Percentiles rank a stretch among this genome's conserved stretches.
Conservation (phyloP, 129 eudicot genomes). For the Escallonia herrerae region DNA sequence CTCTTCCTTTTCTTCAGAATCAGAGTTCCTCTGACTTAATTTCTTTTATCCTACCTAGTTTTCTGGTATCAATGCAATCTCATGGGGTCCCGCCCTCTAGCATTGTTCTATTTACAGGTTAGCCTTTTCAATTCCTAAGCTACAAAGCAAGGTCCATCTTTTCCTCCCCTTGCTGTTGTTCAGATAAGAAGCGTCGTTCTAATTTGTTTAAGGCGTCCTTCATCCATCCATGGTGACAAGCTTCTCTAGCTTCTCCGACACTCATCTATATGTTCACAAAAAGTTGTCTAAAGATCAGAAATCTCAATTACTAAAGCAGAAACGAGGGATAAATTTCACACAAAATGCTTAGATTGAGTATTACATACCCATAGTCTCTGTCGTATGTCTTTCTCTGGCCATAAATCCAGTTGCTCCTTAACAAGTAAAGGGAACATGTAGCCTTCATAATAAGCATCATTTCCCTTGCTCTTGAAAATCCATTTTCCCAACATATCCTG, state of each 20-base stretch:
- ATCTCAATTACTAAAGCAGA: background rate
- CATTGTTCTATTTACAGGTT: background rate
- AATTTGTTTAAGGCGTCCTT: conserved; percentile 65
- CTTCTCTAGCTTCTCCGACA: conserved; percentile 59
- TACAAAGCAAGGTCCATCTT: background rate
- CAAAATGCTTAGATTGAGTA: background rate
- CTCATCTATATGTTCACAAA: conserved; percentile 35
- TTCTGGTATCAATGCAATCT: background rate
- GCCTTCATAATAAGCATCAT: conserved; percentile 39
- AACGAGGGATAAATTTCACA: background rate
- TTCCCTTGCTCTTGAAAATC: conserved; percentile 52
- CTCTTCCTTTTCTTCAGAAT: background rate
- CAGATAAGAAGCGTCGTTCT: conserved; percentile 35
- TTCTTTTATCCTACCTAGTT: background rate
- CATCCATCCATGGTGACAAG: conserved; percentile 79
- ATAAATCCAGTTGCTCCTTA: conserved; percentile 47
- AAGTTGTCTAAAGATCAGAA: conserved; percentile 4
- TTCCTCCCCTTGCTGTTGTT: background rate
- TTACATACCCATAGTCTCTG: conserved; percentile 63
- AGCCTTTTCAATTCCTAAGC: background rate
- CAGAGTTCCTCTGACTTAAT: background rate
- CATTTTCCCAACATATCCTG: conserved; percentile 52
- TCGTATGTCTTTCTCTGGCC: conserved; percentile 82
- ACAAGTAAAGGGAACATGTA: conserved; percentile 80
- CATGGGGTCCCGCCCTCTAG: too few species aligned